A percentile compares a stretch with the other conserved stretches of the same genome.
phyloP scores from a whole-genome alignment of 2,329 filamentous ascomycete genomes.

The Arthrinium puccinioides region DNA sequence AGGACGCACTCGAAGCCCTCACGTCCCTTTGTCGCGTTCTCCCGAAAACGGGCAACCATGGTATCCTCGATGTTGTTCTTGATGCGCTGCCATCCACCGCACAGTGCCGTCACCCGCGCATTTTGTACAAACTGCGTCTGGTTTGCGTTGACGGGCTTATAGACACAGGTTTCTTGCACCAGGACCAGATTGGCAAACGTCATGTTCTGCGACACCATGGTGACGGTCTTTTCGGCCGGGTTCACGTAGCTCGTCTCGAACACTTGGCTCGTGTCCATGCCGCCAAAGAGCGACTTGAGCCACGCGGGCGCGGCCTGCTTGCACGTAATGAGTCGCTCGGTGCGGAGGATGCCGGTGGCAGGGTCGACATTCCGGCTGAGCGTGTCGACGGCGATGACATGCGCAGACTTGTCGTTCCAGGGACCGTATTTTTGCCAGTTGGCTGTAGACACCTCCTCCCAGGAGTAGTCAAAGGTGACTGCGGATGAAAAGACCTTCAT shows the following conservation, averaged over 20 bases:
- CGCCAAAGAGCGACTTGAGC: constrained; percentile 73
- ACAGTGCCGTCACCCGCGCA: constrained; percentile 87
- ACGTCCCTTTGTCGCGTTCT: constrained; percentile 84
- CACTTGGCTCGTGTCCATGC: constrained; percentile 75
- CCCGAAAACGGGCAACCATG: constrained; percentile 78
- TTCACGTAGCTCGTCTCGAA: constrained; percentile 97
- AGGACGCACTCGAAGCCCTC: constrained; percentile 95
- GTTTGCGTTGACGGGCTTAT: constrained; percentile 53
- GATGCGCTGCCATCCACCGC: constrained; percentile 94
- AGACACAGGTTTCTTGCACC: constrained; percentile 88
- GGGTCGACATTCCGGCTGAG: constrained; percentile 60
- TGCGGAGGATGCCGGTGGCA: constrained; percentile 51
- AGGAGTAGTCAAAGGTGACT: constrained; percentile 93
- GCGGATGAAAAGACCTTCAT: constrained; percentile 96
- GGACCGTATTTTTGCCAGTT: constrained; percentile 99
- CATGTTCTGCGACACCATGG: constrained; percentile 93
- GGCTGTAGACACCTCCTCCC: constrained; percentile 93
- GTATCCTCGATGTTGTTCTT: constrained; percentile 94
- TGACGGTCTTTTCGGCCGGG: constrained; percentile 73
- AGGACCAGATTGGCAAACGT: constrained; percentile 86
- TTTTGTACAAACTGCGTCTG: constrained; percentile 82
- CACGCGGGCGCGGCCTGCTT: constrained; percentile 64
- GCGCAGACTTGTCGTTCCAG: constrained; percentile 97
- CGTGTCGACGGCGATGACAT: constrained; percentile 94
- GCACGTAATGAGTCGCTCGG: constrained; percentile 56